A percentile compares a stretch with the other conserved stretches of the same genome.
These are phyloP conservation scores for Crithidia sp. DNA, from an alignment of 208 protist genomes.

Conservation along the genomic window DNA sequence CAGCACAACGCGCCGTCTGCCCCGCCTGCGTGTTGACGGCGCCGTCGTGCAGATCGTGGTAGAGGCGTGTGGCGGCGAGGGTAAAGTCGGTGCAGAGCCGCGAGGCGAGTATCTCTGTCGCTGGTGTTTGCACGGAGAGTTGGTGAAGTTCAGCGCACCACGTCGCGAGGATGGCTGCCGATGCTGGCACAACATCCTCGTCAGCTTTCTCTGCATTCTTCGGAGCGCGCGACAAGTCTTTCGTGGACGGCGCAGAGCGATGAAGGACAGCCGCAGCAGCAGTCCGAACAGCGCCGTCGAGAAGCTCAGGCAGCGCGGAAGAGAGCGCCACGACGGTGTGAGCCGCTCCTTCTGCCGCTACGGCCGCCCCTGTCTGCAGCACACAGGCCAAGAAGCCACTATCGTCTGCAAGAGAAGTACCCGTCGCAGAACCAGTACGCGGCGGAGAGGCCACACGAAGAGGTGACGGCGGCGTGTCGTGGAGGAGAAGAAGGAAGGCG, in stretches of 20 bases:
- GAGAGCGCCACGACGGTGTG: background rate
- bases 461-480: background rate
- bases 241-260: background rate
- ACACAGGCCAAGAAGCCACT: background rate
- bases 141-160: background rate
- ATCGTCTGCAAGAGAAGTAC: too few species aligned
- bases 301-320: background rate
- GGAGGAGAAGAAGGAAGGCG: background rate
- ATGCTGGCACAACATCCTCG: too few species aligned
- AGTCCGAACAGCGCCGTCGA: background rate
- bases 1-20: conserved; percentile 2
- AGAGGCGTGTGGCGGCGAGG: conserved; percentile 4
- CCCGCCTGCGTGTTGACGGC: conserved; percentile 6
- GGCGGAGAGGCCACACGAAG: background rate
- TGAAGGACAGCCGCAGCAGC: background rate
- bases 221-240: background rate
- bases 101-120: background rate
- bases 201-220: too few species aligned
- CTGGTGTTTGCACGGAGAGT: background rate
- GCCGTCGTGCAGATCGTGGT: conserved; percentile 6
- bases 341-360: background rate
- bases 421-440: too few species aligned
- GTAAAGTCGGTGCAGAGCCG: background rate
- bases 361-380: background rate
- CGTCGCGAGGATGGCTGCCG: too few species aligned